A percentile compares a stretch with the other conserved stretches of the same genome.
Evolutionary conservation across 331 rosid species (phyloP).

Genomic region (Phaseolus coccineus): DNA sequence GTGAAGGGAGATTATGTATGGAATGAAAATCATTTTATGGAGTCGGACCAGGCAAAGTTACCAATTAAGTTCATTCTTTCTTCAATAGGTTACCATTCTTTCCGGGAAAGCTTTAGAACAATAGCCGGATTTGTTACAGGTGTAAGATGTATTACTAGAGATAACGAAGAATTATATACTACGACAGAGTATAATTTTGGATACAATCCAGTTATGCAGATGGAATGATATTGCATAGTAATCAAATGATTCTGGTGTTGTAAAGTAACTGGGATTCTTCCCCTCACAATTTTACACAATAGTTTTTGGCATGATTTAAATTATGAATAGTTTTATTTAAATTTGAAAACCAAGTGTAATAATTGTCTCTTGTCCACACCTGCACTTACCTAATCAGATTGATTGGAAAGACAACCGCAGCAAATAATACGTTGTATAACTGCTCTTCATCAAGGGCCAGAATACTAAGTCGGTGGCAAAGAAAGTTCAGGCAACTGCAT

Average conservation of each 20-base stretch:
- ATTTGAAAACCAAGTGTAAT: neutral
- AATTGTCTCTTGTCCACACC: neutral
- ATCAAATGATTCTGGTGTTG: slow-evolving; percentile 45
- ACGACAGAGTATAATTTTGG: slow-evolving; percentile 40
- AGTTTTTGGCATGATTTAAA: slow-evolving; percentile 31
- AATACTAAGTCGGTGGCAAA: neutral
- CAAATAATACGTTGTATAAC: neutral
- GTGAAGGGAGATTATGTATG: slow-evolving; percentile 4
- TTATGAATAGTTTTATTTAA: neutral
- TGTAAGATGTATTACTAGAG: slow-evolving; percentile 45
- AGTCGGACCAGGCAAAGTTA: slow-evolving; percentile 32
- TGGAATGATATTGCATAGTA: slow-evolving; percentile 24
- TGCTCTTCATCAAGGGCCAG: neutral
- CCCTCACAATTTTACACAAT: slow-evolving; percentile 25
- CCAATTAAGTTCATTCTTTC: slow-evolving; percentile 39
- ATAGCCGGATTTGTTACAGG: slow-evolving; percentile 38
- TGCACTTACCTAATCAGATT: neutral
- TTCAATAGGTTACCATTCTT: slow-evolving; percentile 50
- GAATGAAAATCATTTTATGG: slow-evolving; percentile 32
- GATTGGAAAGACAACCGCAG: neutral
- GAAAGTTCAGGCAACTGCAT: neutral
- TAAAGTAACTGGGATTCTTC: slow-evolving; percentile 43
- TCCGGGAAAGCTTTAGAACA: slow-evolving; percentile 47
- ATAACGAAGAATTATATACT: slow-evolving; percentile 38
- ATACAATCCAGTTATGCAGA: slow-evolving; percentile 41